These are phyloP conservation scores for Dryadomyces sulphureus DNA, from an alignment of 2,329 filamentous ascomycete species.

Conservation along the genomic window DNA sequence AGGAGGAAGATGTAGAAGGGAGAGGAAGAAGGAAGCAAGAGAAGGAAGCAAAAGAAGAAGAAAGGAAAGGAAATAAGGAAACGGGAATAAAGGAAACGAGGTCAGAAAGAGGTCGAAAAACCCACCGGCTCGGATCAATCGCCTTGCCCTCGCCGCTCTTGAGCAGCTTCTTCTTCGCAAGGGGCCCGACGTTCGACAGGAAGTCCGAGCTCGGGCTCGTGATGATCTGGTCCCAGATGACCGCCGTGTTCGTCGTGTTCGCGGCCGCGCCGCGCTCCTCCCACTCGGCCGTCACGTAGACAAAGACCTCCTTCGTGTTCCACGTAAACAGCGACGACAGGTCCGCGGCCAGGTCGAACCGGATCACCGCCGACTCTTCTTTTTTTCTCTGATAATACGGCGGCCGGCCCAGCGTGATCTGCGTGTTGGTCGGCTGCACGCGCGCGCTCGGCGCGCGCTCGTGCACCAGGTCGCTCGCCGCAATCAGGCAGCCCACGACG, in stretches of 20 bases:
- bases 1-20: not conserved
- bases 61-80: not conserved
- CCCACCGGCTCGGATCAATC: constrained; percentile 42
- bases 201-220: constrained; percentile 53
- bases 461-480: constrained; percentile 59
- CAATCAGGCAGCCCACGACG: constrained; percentile 63
- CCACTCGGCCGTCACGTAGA: constrained; percentile 82
- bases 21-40: not conserved
- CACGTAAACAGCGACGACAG: constrained; percentile 88
- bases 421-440: constrained; percentile 58
- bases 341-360: constrained; percentile 86
- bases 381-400: constrained; percentile 88
- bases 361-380: constrained; percentile 91
- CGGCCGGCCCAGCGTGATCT: constrained; percentile 83
- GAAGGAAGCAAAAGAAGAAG: not conserved
- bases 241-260: constrained; percentile 48
- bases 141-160: constrained; percentile 44
- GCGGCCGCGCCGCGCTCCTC: constrained; percentile 19
- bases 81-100: not conserved
- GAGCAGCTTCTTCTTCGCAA: constrained; percentile 46
- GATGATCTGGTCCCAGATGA: constrained; percentile 96
- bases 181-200: constrained; percentile 44
- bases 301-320: constrained; percentile 98
- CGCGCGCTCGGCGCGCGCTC: constrained; percentile 49
- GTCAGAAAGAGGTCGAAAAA: not conserved